Percentiles rank a stretch among this genome's conserved stretches.
Conservation (phyloP, 495 filamentous ascomycete genomes). For the Evansstolkia leycettana region DNA sequence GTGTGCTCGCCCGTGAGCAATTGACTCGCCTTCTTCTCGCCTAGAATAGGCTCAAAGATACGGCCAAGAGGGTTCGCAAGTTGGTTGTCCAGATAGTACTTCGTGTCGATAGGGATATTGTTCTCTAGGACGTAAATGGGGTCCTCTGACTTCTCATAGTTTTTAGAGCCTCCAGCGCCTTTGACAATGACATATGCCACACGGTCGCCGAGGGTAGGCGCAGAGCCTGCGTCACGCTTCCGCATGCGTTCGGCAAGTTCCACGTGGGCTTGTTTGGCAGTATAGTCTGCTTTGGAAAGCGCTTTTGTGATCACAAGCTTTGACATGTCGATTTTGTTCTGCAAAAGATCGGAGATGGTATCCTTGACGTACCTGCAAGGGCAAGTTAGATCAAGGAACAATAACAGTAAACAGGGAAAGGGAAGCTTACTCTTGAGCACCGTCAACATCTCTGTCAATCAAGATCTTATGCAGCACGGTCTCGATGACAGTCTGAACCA, state of each 20-base stretch:
- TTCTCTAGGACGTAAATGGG: conserved; percentile 94
- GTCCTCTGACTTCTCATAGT: conserved; percentile 93
- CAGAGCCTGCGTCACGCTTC: conserved; percentile 90
- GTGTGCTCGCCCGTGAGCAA: conserved; percentile 87
- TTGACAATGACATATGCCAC: conserved; percentile 98
- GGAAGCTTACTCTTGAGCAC: conserved; percentile 86
- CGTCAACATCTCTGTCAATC: conserved; percentile 79
- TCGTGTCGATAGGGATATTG: conserved; percentile 96
- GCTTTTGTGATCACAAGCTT: conserved; percentile 99
- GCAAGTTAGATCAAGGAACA: conserved; percentile 6
- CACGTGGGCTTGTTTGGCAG: conserved; percentile 85
- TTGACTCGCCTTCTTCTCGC: conserved; percentile 75
- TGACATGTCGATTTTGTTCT: conserved; percentile 98
- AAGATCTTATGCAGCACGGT: conserved; percentile 91
- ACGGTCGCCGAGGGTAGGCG: conserved; percentile 87
- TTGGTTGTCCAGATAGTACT: conserved; percentile 98
- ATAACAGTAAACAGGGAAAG: background rate
- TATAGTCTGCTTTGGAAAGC: conserved; percentile 71
- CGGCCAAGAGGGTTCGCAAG: conserved; percentile 84
- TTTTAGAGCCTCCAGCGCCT: conserved; percentile 73
- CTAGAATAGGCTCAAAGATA: conserved; percentile 96
- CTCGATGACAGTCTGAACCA: conserved; percentile 96
- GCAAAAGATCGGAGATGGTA: conserved; percentile 86
- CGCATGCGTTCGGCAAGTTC: conserved; percentile 90
- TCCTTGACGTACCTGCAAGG: conserved; percentile 78